A percentile compares a stretch with the other conserved stretches of the same genome.
Evolutionary conservation across 2,329 filamentous ascomycete genomes (phyloP).

Genomic region (Cytospora piceae): DNA sequence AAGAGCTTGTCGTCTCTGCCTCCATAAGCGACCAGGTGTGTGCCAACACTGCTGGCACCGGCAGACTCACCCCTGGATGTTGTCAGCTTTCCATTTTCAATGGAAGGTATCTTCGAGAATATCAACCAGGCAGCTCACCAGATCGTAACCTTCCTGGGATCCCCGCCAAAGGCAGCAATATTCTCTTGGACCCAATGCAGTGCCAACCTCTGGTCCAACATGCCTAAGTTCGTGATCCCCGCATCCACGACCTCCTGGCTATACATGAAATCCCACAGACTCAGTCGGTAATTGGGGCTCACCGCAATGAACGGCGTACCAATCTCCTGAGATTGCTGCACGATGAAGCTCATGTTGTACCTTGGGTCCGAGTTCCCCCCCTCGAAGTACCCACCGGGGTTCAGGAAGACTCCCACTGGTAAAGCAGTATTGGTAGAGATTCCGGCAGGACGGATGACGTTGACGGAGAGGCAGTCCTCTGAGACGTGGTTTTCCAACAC

Average conservation of each 20-base stretch:
- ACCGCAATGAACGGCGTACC: conserved; percentile 53
- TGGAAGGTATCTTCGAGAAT: background rate
- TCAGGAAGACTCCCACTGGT: conserved; percentile 64
- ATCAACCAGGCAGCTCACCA: conserved; percentile 18
- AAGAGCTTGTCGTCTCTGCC: conserved; percentile 53
- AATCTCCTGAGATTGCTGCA: conserved; percentile 49
- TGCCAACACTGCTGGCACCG: conserved; percentile 44
- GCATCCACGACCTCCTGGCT: conserved; percentile 43
- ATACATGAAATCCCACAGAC: conserved; percentile 52
- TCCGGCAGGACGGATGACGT: conserved; percentile 56
- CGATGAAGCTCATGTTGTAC: conserved; percentile 64
- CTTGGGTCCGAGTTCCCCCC: conserved; percentile 46
- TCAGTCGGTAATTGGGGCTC: conserved; percentile 52
- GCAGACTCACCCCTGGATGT: conserved; percentile 47
- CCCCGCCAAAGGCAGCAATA: conserved; percentile 47
- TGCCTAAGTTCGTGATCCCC: conserved; percentile 52
- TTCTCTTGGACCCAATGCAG: conserved; percentile 51
- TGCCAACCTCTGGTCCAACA: conserved; percentile 49
- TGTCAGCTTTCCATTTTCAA: conserved; percentile 32
- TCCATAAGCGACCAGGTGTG: conserved; percentile 35
- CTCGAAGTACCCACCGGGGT: conserved; percentile 44
- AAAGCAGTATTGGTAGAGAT: conserved; percentile 47
- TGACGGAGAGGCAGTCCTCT: conserved; percentile 60
- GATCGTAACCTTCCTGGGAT: conserved; percentile 42
- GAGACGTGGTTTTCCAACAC: conserved; percentile 35